Conservation (phyloP, 2,329 filamentous ascomycete species). For the Cladosporium sp. region DNA sequence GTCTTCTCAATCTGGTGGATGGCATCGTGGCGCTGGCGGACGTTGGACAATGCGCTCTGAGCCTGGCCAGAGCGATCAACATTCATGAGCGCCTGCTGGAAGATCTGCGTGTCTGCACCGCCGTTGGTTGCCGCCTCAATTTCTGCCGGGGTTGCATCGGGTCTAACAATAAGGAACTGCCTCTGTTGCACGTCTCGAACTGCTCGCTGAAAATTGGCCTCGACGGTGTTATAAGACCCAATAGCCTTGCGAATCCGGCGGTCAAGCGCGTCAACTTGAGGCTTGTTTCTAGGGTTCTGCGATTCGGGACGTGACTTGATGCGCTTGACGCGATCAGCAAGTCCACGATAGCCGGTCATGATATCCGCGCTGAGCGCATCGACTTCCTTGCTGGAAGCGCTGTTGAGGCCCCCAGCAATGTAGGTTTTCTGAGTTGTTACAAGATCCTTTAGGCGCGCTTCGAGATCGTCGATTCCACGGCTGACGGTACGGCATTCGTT, state of each 20-base stretch:
- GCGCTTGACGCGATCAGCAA: constrained; percentile 73
- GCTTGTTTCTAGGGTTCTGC: constrained; percentile 65
- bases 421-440: constrained; percentile 68
- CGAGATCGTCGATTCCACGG: constrained; percentile 68
- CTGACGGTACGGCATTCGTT: constrained; percentile 82
- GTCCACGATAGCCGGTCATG: constrained; percentile 74
- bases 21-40: constrained; percentile 76
- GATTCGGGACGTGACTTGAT: constrained; percentile 78
- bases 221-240: constrained; percentile 75
- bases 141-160: constrained; percentile 70
- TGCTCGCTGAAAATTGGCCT: constrained; percentile 74
- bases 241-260: constrained; percentile 76
- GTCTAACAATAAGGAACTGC: constrained; percentile 76
- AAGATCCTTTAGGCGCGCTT: constrained; percentile 67
- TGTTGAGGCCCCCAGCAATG: constrained; percentile 60
- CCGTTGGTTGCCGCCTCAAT: constrained; percentile 73
- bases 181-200: constrained; percentile 79
- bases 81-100: constrained; percentile 80
- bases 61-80: constrained; percentile 78
- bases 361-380: constrained; percentile 72
- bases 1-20: constrained; percentile 90
- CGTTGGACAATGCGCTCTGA: constrained; percentile 71
- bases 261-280: constrained; percentile 78
- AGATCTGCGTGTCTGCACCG: constrained; percentile 69
- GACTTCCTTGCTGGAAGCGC: constrained; percentile 61